Conservation (phyloP, 2,329 filamentous ascomycete species). For the Incumbomyces lentus region DNA sequence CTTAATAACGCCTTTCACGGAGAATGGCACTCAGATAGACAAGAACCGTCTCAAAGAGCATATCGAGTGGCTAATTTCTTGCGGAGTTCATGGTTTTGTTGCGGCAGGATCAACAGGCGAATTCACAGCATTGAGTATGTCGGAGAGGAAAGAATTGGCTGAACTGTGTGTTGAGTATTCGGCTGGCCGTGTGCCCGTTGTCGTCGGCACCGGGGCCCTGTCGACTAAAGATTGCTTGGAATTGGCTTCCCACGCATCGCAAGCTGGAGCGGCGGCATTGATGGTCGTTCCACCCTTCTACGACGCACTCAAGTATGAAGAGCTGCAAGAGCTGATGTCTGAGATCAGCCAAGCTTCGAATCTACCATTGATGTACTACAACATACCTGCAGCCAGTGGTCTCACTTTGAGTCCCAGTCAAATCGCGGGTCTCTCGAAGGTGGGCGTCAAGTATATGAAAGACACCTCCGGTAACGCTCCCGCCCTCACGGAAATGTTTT, state of each 20-base stretch:
- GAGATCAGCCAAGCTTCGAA: conserved; percentile 33
- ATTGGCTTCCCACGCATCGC: conserved; percentile 31
- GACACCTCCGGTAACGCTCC: conserved; percentile 45
- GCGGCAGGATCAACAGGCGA: conserved; percentile 43
- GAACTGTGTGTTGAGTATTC: conserved; percentile 30
- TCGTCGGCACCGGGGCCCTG: conserved; percentile 37
- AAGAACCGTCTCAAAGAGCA: conserved; percentile 31
- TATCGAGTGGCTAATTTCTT: conserved; percentile 36
- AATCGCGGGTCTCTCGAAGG: conserved; percentile 34
- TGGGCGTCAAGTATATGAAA: conserved; percentile 42
- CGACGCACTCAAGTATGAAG: conserved; percentile 33
- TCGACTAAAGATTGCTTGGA: conserved; percentile 34
- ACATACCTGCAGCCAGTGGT: conserved; percentile 41
- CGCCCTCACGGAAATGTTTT: conserved; percentile 40
- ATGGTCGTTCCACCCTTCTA: conserved; percentile 45
- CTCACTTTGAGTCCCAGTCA: conserved; percentile 33
- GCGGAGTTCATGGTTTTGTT: conserved; percentile 41
- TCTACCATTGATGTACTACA: conserved; percentile 42
- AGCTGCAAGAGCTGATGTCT: conserved; percentile 31
- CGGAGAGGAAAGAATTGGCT: conserved; percentile 38
- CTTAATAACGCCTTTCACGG: conserved; percentile 39
- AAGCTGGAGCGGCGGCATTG: conserved; percentile 32
- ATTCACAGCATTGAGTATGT: conserved; percentile 35
- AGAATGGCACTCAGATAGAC: conserved; percentile 35
- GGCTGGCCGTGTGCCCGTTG: conserved; percentile 32